phyloP scores from a whole-genome alignment of 2,329 filamentous ascomycete genomes.

The Orbilia blumenaviensis region DNA sequence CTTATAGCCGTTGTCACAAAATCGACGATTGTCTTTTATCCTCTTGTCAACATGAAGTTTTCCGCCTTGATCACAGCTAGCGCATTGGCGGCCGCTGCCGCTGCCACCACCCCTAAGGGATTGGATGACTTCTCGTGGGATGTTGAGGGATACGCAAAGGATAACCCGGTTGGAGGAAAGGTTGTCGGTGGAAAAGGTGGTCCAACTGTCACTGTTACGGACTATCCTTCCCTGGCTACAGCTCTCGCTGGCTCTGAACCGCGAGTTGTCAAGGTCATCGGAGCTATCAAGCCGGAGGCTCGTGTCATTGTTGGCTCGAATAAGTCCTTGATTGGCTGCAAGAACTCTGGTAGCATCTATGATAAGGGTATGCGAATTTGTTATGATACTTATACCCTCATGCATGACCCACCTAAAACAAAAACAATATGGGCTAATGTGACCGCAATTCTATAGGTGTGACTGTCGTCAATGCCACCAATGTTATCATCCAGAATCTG shows the following conservation, averaged over 20 bases:
- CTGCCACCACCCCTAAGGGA: constrained; percentile 40
- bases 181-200: constrained; percentile 62
- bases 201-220: constrained; percentile 64
- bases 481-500: constrained; percentile 63
- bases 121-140: constrained; percentile 45
- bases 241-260: constrained; percentile 64
- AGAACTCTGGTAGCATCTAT: constrained; percentile 63
- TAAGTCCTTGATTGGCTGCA: constrained; percentile 62
- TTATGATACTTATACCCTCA: too few species aligned
- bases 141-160: constrained; percentile 45
- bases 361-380: constrained; percentile 63
- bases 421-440: too few species aligned
- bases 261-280: constrained; percentile 64
- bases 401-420: too few species aligned
- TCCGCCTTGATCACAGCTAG: constrained; percentile 7
- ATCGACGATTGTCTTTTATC: neutral
- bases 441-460: constrained; percentile 59
- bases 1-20: neutral
- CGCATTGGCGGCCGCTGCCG: neutral
- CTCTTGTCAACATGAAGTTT: constrained; percentile 30
- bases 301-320: constrained; percentile 63
- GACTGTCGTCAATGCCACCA: constrained; percentile 61
- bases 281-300: constrained; percentile 63
- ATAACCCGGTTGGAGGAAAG: constrained; percentile 37
- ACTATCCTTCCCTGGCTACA: constrained; percentile 62